A percentile compares a stretch with the other conserved stretches of the same genome.
Conservation (phyloP, 108 stramenopile species). For the Bacterosira constricta region DNA sequence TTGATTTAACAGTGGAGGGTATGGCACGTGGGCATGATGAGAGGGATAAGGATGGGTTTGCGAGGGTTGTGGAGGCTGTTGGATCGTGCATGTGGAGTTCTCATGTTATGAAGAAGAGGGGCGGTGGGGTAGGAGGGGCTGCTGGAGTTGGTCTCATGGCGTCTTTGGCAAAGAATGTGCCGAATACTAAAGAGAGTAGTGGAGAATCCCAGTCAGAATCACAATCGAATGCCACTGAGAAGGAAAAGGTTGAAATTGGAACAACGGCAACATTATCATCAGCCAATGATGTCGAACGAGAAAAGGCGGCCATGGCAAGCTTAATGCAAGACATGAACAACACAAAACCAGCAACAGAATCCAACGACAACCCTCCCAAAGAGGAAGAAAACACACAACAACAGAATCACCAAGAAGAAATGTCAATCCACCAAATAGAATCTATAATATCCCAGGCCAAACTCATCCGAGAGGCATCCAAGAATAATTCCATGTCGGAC, state of each 20-base stretch:
- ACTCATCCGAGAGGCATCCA: slow-evolving; percentile 69
- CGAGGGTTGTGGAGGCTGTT: slow-evolving; percentile 83
- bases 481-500: slow-evolving; percentile 62
- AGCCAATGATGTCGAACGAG: slow-evolving; percentile 33
- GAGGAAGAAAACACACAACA: not conserved
- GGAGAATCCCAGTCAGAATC: too few relatives aligned
- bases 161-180: too few relatives aligned
- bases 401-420: slow-evolving; percentile 22
- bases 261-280: slow-evolving; percentile 11
- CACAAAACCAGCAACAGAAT: not conserved
- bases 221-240: too few relatives aligned
- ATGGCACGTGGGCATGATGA: slow-evolving; percentile 68
- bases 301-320: slow-evolving; percentile 24
- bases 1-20: slow-evolving; percentile 61
- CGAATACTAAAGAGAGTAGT: too few relatives aligned
- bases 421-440: slow-evolving; percentile 71
- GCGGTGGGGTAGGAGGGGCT: not conserved
- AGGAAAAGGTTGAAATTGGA: not conserved
- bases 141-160: not conserved
- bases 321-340: slow-evolving; percentile 27
- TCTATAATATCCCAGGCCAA: slow-evolving; percentile 62
- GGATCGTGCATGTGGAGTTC: slow-evolving; percentile 79
- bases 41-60: slow-evolving; percentile 90
- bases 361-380: not conserved
- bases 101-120: slow-evolving; percentile 60